Percentiles rank a stretch among this genome's conserved stretches.
Conservation (phyloP, 305 asterid species). For the Andrographis paniculata region DNA sequence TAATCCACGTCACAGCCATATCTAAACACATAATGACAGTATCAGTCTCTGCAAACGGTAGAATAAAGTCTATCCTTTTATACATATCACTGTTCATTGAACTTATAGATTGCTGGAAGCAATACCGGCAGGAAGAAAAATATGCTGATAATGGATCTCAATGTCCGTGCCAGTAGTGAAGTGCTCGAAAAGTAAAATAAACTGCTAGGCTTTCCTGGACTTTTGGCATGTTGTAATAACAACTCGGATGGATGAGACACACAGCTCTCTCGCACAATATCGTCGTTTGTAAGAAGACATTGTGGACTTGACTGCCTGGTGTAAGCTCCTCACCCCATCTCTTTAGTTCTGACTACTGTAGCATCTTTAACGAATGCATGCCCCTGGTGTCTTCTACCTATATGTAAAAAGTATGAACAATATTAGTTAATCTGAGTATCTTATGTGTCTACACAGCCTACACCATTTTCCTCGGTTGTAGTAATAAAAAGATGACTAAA, state of each 20-base stretch:
- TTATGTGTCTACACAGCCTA: too few species aligned
- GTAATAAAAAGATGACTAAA: too few species aligned
- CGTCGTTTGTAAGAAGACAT: not conserved
- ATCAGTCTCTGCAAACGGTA: not conserved
- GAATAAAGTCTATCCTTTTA: not conserved
- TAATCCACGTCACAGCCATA: constrained; percentile 1
- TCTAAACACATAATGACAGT: not conserved
- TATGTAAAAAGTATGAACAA: too few species aligned
- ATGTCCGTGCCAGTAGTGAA: constrained; percentile 11
- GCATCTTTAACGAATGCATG: too few species aligned
- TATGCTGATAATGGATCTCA: constrained; percentile 16
- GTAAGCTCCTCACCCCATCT: constrained; percentile 12
- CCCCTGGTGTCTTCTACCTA: too few species aligned
- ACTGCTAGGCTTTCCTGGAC: not conserved
- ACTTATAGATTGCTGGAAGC: constrained; percentile 18
- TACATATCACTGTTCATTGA: not conserved
- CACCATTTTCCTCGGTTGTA: too few species aligned
- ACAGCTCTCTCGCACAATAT: constrained; percentile 1
- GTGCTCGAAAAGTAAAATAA: not conserved
- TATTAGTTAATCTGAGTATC: too few species aligned
- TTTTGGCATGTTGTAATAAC: not conserved
- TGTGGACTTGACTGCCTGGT: constrained; percentile 4
- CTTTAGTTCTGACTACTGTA: too few species aligned
- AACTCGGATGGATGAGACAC: not conserved
- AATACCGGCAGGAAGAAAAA: constrained; percentile 3